Percentiles rank a stretch among this genome's conserved stretches.
These are phyloP conservation scores for Vitis vinifera DNA, from an alignment of 164 flowering plant species.

Conservation along the genomic window DNA sequence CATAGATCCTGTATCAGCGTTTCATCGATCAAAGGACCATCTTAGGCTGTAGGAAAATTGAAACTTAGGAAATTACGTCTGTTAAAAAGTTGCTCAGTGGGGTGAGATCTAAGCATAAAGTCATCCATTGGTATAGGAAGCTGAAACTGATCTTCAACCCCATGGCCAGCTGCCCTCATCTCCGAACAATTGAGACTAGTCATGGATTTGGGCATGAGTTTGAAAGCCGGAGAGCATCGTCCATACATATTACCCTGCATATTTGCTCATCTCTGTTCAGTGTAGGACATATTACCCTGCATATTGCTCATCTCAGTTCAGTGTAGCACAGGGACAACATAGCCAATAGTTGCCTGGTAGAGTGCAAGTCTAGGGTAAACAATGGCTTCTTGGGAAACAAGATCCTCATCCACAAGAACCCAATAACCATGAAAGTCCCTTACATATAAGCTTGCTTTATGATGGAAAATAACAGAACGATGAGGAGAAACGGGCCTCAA, in stretches of 20 bases:
- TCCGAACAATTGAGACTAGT: slow-evolving; percentile 86
- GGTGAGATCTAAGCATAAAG: slow-evolving; percentile 91
- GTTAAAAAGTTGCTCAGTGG: slow-evolving; percentile 61
- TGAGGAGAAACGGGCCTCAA: no score
- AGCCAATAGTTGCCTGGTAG: slow-evolving; percentile 93
- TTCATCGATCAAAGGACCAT: slow-evolving; percentile 76
- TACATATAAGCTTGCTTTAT: no score
- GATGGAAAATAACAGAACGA: no score
- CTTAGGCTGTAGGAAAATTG: slow-evolving; percentile 56
- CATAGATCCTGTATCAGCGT: slow-evolving; percentile 87
- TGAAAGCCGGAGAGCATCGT: slow-evolving; percentile 82
- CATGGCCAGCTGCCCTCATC: slow-evolving; percentile 96
- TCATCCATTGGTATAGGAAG: slow-evolving; percentile 92
- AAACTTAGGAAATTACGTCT: slow-evolving; percentile 56
- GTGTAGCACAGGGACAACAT: slow-evolving; percentile 73
- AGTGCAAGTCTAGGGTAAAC: slow-evolving; percentile 93
- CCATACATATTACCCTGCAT: slow-evolving; percentile 70
- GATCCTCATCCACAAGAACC: slow-evolving; percentile 84
- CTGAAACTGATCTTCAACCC: slow-evolving; percentile 94
- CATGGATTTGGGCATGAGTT: slow-evolving; percentile 94
- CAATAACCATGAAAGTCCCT: slow-evolving; percentile 81
- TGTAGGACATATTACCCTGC: no score
- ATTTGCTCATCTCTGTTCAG: slow-evolving; percentile 44
- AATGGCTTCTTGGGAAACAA: slow-evolving; percentile 90
- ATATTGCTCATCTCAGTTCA: slow-evolving; percentile 9